Percentiles rank a stretch among this genome's conserved stretches.
phyloP scores from a whole-genome alignment of 306 rosid genomes.

The Senna tora region DNA sequence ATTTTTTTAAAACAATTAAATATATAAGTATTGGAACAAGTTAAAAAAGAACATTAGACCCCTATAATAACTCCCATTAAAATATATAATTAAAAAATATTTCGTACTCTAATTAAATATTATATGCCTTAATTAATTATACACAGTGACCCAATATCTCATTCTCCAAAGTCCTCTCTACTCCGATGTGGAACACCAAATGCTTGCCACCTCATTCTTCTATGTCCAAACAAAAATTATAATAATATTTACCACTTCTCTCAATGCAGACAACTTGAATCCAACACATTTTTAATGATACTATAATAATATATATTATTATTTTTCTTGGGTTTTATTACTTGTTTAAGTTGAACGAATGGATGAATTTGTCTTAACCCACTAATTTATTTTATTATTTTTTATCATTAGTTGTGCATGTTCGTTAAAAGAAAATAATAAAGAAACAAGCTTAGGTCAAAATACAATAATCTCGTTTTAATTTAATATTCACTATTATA shows the following conservation, averaged over 20 bases:
- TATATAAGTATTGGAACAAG: not conserved
- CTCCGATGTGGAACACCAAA: conserved; percentile 29
- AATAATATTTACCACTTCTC: conserved; percentile 11
- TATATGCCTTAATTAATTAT: conserved; percentile 28
- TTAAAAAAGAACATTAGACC: not conserved
- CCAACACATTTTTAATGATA: conserved; percentile 27
- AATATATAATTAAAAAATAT: conserved; percentile 11
- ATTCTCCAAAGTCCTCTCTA: conserved; percentile 9
- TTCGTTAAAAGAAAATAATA: conserved; percentile 32
- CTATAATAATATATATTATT: conserved; percentile 29
- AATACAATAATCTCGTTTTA: conserved; percentile 18
- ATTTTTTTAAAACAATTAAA: not conserved
- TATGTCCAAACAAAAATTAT: not conserved
- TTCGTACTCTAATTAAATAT: conserved; percentile 21
- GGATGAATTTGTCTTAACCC: conserved; percentile 45
- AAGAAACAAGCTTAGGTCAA: conserved; percentile 39
- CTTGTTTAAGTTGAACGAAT: conserved; percentile 47
- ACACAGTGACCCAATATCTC: not conserved
- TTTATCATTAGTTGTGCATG: conserved; percentile 17
- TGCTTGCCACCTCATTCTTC: conserved; percentile 38
- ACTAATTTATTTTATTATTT: conserved; percentile 37
- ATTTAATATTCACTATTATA: conserved; percentile 8
- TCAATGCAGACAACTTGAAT: conserved; percentile 40
- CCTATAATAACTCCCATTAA: conserved; percentile 2
- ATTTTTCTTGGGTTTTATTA: conserved; percentile 32